Conservation (phyloP, 2,329 filamentous ascomycete genomes). For the Grosmannia huntii region DNA sequence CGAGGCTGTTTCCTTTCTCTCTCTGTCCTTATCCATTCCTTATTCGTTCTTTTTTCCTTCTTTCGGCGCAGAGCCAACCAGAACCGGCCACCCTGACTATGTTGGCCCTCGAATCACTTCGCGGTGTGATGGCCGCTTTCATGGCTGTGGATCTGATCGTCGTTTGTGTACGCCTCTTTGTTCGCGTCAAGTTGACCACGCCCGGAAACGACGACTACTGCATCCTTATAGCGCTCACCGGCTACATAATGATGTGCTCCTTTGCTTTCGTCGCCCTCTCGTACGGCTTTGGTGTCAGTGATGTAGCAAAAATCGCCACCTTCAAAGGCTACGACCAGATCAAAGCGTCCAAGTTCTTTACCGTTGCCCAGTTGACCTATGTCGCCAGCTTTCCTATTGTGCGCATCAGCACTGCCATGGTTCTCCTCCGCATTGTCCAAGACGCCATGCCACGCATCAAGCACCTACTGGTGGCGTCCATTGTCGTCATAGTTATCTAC, state of each 20-base stretch:
- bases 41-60: not conserved
- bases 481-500: not conserved
- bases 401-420: not conserved
- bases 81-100: not conserved
- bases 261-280: not conserved
- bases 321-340: not conserved
- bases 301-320: not conserved
- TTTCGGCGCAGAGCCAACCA: not conserved
- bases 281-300: not conserved
- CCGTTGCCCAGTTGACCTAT: not conserved
- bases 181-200: not conserved
- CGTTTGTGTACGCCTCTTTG: not conserved
- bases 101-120: not conserved
- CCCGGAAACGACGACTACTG: not conserved
- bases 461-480: not conserved
- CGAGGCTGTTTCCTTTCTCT: no score
- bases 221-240: not conserved
- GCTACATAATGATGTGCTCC: constrained; percentile 2
- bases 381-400: constrained; percentile 1
- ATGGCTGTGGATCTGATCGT: not conserved
- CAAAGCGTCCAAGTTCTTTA: not conserved
- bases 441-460: not conserved
- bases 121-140: not conserved
- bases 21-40: not conserved
- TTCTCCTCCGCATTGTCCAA: not conserved